Evolutionary conservation across 805 yeast species (phyloP), one percentile per base, ranked within the genome.

Genomic region (Spathaspora boniae): DNA sequence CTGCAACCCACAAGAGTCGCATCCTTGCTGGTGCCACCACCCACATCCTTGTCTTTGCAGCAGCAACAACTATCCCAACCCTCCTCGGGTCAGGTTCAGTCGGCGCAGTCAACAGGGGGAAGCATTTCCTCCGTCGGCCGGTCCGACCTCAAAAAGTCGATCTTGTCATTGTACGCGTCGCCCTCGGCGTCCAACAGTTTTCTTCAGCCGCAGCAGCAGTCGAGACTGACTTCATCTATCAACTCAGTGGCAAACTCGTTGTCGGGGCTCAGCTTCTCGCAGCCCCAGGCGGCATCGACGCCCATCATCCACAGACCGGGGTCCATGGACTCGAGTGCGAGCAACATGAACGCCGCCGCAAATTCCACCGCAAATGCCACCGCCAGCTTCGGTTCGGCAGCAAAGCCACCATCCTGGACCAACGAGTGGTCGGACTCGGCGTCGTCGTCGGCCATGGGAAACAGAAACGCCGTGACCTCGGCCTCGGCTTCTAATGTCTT

Each of bases 101-200:
- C 64, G 4, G 58, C 65, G 3, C 65, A 59, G 36, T 48, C 59
- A n/a, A 57, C 66, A 4, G 65, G 67, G 16, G 63, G 64, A 12
- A 56, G 63, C 34, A 41, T 53, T 33, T 26, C 34, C 15, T 42
- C 42, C 26, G 23, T 16, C 9, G 56, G 57, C 22, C 73, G 96
- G 51, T 91, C 93, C 3, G 97, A 91, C 52, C 71, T 93, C 58
- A 93, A 93, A 54, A 86, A 86, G 62, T 86, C 96, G 1, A 93
- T 93, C 41, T 63, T 93, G 40, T 87, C 97, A 16, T 70, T 93
- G 35, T 93, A 93, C 57, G 77, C 94, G 1, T 74, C 69, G 9
- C 71, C 71, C 14, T 57, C 70, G 2, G 57, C 85, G 2, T 84
- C 82, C 15, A 60, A 66, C 14, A 57, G 63, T 8, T 54, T 58